These are phyloP conservation scores for Wickerhamomyces bisporus DNA, from an alignment of 805 yeast genomes.

Conservation along the genomic window DNA sequence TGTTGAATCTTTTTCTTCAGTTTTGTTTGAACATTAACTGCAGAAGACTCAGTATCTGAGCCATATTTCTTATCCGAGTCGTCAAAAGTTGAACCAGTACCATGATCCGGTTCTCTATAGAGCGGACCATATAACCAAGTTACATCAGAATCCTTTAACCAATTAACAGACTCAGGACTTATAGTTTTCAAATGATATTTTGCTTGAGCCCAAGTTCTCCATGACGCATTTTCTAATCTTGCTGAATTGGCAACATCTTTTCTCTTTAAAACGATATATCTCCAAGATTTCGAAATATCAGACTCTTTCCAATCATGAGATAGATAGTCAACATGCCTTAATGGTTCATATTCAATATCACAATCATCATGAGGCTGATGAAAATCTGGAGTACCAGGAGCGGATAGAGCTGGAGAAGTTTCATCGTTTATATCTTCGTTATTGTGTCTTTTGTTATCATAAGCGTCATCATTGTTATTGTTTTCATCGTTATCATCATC, in stretches of 20 bases:
- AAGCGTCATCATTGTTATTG: conserved; percentile 42
- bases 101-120: conserved; percentile 18
- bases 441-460: background rate
- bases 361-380: conserved; percentile 66
- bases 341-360: conserved; percentile 74
- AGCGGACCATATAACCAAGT: conserved; percentile 97
- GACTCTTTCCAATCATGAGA: conserved; percentile 95
- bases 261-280: conserved; percentile 78
- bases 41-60: conserved; percentile 33
- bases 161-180: conserved; percentile 85
- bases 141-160: conserved; percentile 96
- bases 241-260: conserved; percentile 82
- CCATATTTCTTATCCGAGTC: conserved; percentile 30
- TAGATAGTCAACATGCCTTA: conserved; percentile 88
- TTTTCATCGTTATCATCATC: conserved; percentile 14
- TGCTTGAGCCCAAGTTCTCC: conserved; percentile 98
- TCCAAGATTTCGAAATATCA: conserved; percentile 93
- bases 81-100: conserved; percentile 6
- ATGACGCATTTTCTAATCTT: conserved; percentile 81
- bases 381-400: conserved; percentile 24
- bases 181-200: conserved; percentile 73
- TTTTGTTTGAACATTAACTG: conserved; percentile 18
- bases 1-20: conserved; percentile 13
- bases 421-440: conserved; percentile 9
- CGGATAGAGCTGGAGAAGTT: conserved; percentile 27